Conservation (phyloP, 371 early-diverging fungal genomes). For the Nosema bombycis region DNA sequence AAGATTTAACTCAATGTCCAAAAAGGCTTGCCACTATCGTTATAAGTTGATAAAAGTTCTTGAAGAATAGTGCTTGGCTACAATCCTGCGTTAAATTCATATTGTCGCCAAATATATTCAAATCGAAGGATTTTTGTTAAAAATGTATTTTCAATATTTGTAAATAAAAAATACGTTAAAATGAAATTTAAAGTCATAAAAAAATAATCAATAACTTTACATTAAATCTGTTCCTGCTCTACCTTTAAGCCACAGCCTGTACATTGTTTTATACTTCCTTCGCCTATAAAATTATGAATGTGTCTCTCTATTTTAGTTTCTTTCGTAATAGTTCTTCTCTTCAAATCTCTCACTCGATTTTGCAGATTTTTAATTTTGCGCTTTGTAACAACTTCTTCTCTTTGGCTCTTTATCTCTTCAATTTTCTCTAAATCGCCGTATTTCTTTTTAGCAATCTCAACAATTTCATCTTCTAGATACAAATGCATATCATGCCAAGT, state of each 20-base stretch:
- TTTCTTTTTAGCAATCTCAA: slow-evolving; percentile 52
- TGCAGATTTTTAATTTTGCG: slow-evolving; percentile 56
- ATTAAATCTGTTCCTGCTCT: slow-evolving; percentile 61
- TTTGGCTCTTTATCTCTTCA: slow-evolving; percentile 42
- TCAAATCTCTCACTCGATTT: slow-evolving; percentile 53
- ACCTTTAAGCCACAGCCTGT: slow-evolving; percentile 57
- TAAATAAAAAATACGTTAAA: too few species aligned
- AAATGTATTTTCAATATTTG: too few species aligned
- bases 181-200: too few species aligned
- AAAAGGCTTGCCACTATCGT: too few species aligned
- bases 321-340: slow-evolving; percentile 33
- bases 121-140: too few species aligned
- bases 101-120: too few species aligned
- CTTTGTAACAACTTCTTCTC: slow-evolving; percentile 29
- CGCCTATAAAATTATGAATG: slow-evolving; percentile 38
- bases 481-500: slow-evolving; percentile 63
- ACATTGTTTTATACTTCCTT: slow-evolving; percentile 36
- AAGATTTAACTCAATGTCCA: too few species aligned
- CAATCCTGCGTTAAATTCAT: too few species aligned
- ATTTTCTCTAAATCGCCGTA: slow-evolving; percentile 48
- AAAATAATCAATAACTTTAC: neutral
- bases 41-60: too few species aligned
- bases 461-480: slow-evolving; percentile 57
- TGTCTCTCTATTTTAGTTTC: slow-evolving; percentile 34
- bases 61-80: too few species aligned